Base-by-base conservation (phyloP, 805 yeast species). In the Metschnikowia bowlesiae region DNA sequence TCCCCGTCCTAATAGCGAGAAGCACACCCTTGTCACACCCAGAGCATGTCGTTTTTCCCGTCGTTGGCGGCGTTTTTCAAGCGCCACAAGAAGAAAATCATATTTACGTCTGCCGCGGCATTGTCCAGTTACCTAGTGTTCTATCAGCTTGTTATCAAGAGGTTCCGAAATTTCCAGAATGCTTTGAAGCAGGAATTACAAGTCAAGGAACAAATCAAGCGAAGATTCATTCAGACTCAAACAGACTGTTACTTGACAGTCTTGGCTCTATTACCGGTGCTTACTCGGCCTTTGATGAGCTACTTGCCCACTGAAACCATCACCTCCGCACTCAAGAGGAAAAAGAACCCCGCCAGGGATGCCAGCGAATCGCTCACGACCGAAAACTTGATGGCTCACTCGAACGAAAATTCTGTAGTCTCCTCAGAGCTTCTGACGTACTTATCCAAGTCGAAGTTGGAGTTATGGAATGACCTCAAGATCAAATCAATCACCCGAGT, bases 191-290 rank as follows among this genome's bases (percentile, higher is more conserved):
- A 73, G 54, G 78, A 74, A 51, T 62, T 71, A 46, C 65, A 68
- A 45, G 70, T 72, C 48, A 71, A 73, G 59, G 74, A 72, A 53
- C 78, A 74, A 52, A 85, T 91, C 52, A 84, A 84, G 58, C 77
- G 94, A 58, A 73, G 97, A 51, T 92, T 90, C 61, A 83, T 86
- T 46, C 97, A 90, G 71, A 92, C 97, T 9, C 97, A 91, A 62
- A 84, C 84, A 58, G 98, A 92, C 67, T 88, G 96, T 43, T 76
- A 86, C 47, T 83, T 82, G 70, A 92, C 97, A 0, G 81, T 91
- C 47, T 74, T 87, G 63, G 91, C 95, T 4, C 75, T 92, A 53
- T 73, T 88, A 44, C 96, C 96, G 1, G 88, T 89, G 4, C 71
- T 91, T 39, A 76, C 84, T 6, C 77, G 77, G 31, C 89, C 87